phyloP scores from a whole-genome alignment of 495 filamentous ascomycete species.

The Ascobolus immersus region DNA sequence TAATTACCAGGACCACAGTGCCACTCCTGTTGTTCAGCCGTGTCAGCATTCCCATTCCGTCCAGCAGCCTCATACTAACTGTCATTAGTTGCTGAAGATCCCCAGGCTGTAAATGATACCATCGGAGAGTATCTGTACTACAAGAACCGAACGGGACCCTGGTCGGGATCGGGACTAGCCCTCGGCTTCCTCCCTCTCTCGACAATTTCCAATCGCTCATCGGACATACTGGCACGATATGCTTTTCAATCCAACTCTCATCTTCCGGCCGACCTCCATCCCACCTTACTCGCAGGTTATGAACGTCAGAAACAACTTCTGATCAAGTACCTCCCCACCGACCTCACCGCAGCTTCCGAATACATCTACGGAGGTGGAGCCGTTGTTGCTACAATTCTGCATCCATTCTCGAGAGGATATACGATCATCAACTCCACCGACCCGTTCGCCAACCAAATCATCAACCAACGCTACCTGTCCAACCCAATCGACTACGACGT shows the following conservation, averaged over 20 bases:
- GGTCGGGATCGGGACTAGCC: neutral
- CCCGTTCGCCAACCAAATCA: conserved; percentile 14
- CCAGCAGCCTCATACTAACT: neutral
- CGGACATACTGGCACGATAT: conserved; percentile 3
- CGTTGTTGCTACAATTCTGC: conserved; percentile 4
- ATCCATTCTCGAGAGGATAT: conserved; percentile 21
- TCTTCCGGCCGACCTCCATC: conserved; percentile 17
- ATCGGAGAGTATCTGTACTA: no score
- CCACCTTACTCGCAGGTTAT: conserved; percentile 19
- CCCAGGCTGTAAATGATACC: no score
- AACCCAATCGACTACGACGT: conserved; percentile 21
- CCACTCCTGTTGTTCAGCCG: neutral
- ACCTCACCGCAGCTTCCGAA: conserved; percentile 9
- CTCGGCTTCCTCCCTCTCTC: conserved; percentile 17
- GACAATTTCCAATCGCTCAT: conserved; percentile 4
- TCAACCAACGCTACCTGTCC: conserved; percentile 19
- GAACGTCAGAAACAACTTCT: conserved; percentile 6
- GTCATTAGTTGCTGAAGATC: neutral
- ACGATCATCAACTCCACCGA: conserved; percentile 19
- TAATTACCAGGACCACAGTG: conserved; percentile 25
- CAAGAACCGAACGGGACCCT: neutral
- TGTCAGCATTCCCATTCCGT: neutral
- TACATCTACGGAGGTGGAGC: conserved; percentile 11
- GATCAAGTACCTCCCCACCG: conserved; percentile 5
- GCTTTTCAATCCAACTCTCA: conserved; percentile 6